Conservation (phyloP, 1,284 basidiomycete genomes). For the Melanopsichium pennsylvanicum region DNA sequence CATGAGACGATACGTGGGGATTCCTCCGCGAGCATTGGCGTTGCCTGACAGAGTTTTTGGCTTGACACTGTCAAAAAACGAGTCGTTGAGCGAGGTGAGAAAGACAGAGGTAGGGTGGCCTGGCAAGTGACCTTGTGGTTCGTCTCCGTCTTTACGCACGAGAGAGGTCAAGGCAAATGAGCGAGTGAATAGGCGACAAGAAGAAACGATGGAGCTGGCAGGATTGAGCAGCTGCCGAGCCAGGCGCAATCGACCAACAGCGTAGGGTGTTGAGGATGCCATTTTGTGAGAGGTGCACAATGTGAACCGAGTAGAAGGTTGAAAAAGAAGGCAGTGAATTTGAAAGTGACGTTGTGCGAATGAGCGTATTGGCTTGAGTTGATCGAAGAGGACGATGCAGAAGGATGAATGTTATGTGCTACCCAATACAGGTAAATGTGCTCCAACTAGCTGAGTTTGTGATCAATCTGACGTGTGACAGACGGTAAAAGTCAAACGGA, state of each 20-base stretch:
- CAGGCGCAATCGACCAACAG: constrained; percentile 8
- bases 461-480: too few species aligned
- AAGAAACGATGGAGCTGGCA: not conserved
- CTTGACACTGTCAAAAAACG: constrained; percentile 51
- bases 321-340: too few species aligned
- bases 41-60: constrained; percentile 43
- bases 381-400: too few species aligned
- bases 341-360: too few species aligned
- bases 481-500: too few species aligned
- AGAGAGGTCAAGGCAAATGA: constrained; percentile 15
- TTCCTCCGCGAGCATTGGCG: constrained; percentile 43
- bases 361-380: too few species aligned
- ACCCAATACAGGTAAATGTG: too few species aligned
- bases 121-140: constrained; percentile 51
- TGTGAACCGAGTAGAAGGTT: not conserved
- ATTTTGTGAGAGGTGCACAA: too few species aligned
- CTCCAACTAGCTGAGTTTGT: too few species aligned
- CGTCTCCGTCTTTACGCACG: constrained; percentile 28
- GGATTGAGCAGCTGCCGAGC: constrained; percentile 2
- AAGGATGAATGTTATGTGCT: too few species aligned
- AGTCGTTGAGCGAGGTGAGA: constrained; percentile 52
- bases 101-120: constrained; percentile 54
- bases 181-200: not conserved
- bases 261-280: constrained; percentile 4
- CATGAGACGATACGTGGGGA: constrained; percentile 57